A percentile compares a stretch with the other conserved stretches of the same genome.
Evolutionary conservation across 495 filamentous ascomycete genomes (phyloP).

Genomic region (Astrocystis sublimbata): DNA sequence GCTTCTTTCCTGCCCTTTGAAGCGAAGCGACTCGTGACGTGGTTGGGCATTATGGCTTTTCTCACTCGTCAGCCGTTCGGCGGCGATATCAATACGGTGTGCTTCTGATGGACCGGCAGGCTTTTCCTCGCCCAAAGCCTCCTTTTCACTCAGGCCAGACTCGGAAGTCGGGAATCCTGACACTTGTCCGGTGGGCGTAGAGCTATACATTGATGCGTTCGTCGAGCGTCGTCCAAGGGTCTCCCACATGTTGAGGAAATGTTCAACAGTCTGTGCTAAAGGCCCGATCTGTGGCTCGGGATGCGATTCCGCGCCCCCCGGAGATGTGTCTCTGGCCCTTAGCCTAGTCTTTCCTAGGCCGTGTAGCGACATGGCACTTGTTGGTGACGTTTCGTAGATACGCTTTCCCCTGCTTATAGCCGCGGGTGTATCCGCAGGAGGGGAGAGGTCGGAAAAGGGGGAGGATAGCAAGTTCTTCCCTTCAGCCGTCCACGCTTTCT

Average conservation of each 20-base stretch:
- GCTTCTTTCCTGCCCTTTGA: not conserved
- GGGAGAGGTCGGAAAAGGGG: slow-evolving; percentile 22
- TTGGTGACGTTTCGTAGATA: slow-evolving; percentile 6
- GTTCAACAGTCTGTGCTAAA: not conserved
- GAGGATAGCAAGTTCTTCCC: slow-evolving; percentile 43
- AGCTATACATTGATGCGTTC: not conserved
- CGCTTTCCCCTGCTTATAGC: slow-evolving; percentile 20
- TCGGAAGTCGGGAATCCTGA: too few species aligned
- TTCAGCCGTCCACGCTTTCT: slow-evolving; percentile 68
- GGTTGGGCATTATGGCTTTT: too few species aligned
- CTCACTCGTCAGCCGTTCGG: too few species aligned
- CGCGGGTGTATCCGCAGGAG: slow-evolving; percentile 18
- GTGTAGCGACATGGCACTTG: not conserved
- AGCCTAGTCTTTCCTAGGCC: not conserved
- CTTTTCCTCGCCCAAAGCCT: too few species aligned
- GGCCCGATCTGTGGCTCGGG: not conserved
- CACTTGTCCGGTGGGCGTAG: not conserved
- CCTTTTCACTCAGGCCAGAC: too few species aligned
- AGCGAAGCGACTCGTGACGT: not conserved
- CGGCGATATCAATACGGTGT: too few species aligned
- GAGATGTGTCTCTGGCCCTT: not conserved
- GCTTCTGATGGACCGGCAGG: too few species aligned
- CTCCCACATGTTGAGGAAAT: not conserved
- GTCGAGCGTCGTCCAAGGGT: not conserved
- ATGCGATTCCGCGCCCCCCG: not conserved